Evolutionary conservation across 2,329 filamentous ascomycete genomes (phyloP).

Genomic region (Aspergillus sergii): DNA sequence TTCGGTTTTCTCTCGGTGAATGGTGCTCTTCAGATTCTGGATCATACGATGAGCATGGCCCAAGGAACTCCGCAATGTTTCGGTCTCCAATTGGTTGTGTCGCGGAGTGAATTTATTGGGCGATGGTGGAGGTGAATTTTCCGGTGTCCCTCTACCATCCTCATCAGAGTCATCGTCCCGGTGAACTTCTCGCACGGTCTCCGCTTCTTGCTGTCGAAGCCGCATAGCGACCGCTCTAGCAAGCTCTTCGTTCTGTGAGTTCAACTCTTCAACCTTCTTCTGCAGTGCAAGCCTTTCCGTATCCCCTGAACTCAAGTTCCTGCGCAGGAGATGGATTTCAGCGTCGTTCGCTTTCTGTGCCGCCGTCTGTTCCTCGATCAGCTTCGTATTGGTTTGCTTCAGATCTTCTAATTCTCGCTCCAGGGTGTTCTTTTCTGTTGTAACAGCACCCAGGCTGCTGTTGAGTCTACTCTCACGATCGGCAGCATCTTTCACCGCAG

Average conservation of each 20-base stretch:
- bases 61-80: slow-evolving; percentile 91
- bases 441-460: slow-evolving; percentile 69
- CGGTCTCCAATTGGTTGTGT: slow-evolving; percentile 88
- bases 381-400: slow-evolving; percentile 75
- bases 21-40: slow-evolving; percentile 89
- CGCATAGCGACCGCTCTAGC: slow-evolving; percentile 80
- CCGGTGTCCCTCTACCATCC: slow-evolving; percentile 73
- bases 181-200: slow-evolving; percentile 60
- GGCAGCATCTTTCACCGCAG: slow-evolving; percentile 71
- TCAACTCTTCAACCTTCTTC: slow-evolving; percentile 84
- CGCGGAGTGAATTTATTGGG: slow-evolving; percentile 89
- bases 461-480: slow-evolving; percentile 83
- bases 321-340: slow-evolving; percentile 80
- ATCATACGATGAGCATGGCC: slow-evolving; percentile 96
- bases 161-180: slow-evolving; percentile 67
- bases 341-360: slow-evolving; percentile 83
- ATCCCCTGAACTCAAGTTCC: slow-evolving; percentile 76
- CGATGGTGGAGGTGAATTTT: slow-evolving; percentile 87
- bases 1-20: slow-evolving; percentile 97
- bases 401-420: slow-evolving; percentile 92
- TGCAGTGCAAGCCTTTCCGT: slow-evolving; percentile 77
- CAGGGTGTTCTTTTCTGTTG: slow-evolving; percentile 72
- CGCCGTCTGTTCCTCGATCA: slow-evolving; percentile 77
- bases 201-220: slow-evolving; percentile 66
- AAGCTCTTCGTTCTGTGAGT: slow-evolving; percentile 86